Evolutionary conservation across 1,139 yeast genomes (phyloP).

Genomic region (Yamadazyma aaseri): DNA sequence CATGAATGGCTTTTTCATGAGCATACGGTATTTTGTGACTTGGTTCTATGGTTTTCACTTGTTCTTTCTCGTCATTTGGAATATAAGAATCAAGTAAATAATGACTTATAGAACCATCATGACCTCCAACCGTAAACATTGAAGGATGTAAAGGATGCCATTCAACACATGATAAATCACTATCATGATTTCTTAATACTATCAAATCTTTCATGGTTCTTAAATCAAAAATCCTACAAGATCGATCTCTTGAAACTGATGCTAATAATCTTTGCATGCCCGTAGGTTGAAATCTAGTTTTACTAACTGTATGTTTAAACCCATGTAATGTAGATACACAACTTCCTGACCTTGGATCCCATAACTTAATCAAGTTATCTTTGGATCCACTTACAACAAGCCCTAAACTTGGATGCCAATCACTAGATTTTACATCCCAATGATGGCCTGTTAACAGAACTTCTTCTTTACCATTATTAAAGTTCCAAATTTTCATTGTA

Average conservation of each 20-base stretch:
- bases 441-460: slow-evolving; percentile 84
- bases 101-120: slow-evolving; percentile 83
- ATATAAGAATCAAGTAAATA: slow-evolving; percentile 63
- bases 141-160: slow-evolving; percentile 94
- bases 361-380: slow-evolving; percentile 85
- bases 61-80: slow-evolving; percentile 27
- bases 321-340: slow-evolving; percentile 84
- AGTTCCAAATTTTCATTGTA: slow-evolving; percentile 88
- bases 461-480: slow-evolving; percentile 86
- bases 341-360: slow-evolving; percentile 88
- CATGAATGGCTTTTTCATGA: slow-evolving; percentile 89
- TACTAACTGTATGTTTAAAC: slow-evolving; percentile 88
- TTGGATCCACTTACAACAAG: slow-evolving; percentile 86
- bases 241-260: slow-evolving; percentile 83
- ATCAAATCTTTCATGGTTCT: slow-evolving; percentile 78
- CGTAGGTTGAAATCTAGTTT: slow-evolving; percentile 76
- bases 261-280: slow-evolving; percentile 72
- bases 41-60: slow-evolving; percentile 37
- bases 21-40: slow-evolving; percentile 80
- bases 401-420: slow-evolving; percentile 93
- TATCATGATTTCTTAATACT: slow-evolving; percentile 74
- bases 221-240: slow-evolving; percentile 83
- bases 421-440: slow-evolving; percentile 97
- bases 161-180: slow-evolving; percentile 79
- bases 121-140: slow-evolving; percentile 80